Conservation (phyloP, 31 red algal genomes). For the Asparagopsis taxiformis region DNA sequence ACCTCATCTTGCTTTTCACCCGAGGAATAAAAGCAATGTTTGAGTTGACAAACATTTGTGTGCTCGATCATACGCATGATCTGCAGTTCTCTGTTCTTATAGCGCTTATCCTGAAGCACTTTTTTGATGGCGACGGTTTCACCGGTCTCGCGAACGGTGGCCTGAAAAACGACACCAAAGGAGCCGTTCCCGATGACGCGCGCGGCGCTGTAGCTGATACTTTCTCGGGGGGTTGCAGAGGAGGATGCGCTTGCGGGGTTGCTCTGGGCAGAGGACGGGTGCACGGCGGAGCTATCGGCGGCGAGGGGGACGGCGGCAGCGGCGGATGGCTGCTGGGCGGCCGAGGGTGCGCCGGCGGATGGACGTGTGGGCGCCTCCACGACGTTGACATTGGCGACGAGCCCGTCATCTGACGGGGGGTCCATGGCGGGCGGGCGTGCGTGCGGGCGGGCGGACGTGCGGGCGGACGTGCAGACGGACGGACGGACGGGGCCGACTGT, state of each 20-base stretch:
- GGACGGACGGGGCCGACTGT: too few species aligned
- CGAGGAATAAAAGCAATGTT: constrained; percentile 97
- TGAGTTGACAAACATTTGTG: constrained; percentile 90
- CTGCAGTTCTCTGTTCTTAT: constrained; percentile 98
- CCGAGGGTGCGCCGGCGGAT: too few species aligned
- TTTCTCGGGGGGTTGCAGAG: constrained; percentile 19
- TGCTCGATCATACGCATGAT: constrained; percentile 98
- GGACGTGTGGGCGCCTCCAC: too few species aligned
- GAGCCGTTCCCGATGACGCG: constrained; percentile 95
- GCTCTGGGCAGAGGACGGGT: not conserved
- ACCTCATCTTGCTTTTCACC: constrained; percentile 95
- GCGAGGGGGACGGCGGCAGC: too few species aligned
- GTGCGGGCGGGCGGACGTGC: too few species aligned
- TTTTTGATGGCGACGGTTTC: constrained; percentile 99
- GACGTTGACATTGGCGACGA: too few species aligned
- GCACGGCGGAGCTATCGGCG: constrained; percentile 9
- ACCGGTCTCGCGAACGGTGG: constrained; percentile 92
- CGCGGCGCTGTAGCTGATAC: constrained; percentile 84
- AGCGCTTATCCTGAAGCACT: constrained; percentile 98
- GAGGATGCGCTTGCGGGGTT: not conserved
- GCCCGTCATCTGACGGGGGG: too few species aligned
- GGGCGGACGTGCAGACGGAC: too few species aligned
- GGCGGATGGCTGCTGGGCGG: too few species aligned
- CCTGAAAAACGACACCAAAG: constrained; percentile 99
- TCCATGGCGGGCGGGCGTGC: too few species aligned